Evolutionary conservation across 2,329 filamentous ascomycete species (phyloP), one percentile per base, ranked within the genome.

Genomic region (Paecilomyces fulvus): DNA sequence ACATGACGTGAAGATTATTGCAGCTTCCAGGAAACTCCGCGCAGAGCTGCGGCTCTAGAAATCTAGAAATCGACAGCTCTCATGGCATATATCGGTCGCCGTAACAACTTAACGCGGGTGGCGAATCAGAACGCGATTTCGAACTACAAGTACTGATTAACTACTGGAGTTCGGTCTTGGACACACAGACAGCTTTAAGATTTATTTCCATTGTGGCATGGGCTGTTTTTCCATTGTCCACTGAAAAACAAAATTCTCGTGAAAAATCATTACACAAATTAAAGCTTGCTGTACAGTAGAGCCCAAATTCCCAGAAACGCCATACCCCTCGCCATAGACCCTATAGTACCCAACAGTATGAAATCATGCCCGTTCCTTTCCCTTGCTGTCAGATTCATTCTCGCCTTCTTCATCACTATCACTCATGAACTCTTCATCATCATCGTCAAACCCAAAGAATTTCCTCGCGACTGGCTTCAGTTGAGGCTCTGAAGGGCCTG

Each of bases 371-470:
- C 61, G 69, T 20, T 62, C 67, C 58, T 73, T 74, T 33, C 69
- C 70, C 59, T 75, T 74, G 25, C 61, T 60, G 23, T 65, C 63
- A 30, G 50, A 55, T 12, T 57, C 51, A 17, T 63, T 59, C 12
- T 55, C 63, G 7, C 67, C 67, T 25, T 73, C 69, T 9, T 67
- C 71, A 12, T 76, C 73, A 6, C 74, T 75, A 59, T 76, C 74
- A 55, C 71, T 75, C 66, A 75, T 73, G 49, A 75, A 73, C 53
- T 77, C 75, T 58, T 78, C 75, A 49, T 77, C 75, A 11, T 78
- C 76, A 58, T 43, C 37, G n/a, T 79, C 77, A 55, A 79, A 79
- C 0, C 77, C 77, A 53, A 75, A 73, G 59, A 71, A 79, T 25
- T 67, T 70, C 53, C 73, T 63, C 6, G 69, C 64, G 21, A 62